Evolutionary conservation across 768 basidiomycete species (phyloP).

Genomic region (Jaapia argillacea): DNA sequence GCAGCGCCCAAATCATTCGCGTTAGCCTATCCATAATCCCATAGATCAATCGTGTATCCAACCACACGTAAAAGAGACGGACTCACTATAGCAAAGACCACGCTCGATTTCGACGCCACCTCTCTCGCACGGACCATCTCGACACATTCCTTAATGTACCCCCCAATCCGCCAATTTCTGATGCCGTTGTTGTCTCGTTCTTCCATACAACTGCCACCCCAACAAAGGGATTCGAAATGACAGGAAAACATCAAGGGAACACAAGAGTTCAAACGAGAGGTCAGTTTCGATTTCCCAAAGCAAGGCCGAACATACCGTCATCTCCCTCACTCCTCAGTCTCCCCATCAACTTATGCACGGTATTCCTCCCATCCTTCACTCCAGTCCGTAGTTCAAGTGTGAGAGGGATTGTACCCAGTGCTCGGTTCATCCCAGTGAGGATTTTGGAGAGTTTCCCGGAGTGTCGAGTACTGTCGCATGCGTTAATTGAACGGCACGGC

Average conservation of each 20-base stretch:
- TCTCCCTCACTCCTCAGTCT: constrained; percentile 43
- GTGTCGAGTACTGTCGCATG: constrained; percentile 63
- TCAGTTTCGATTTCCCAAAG: too few species aligned
- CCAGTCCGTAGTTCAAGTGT: constrained; percentile 91
- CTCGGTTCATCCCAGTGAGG: constrained; percentile 82
- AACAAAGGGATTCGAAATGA: too few species aligned
- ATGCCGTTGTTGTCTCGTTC: constrained; percentile 92
- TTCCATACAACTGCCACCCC: constrained; percentile 73
- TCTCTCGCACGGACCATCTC: constrained; percentile 65
- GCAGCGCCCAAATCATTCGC: constrained; percentile 28
- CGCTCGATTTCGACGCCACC: constrained; percentile 38
- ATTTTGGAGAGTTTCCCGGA: constrained; percentile 80
- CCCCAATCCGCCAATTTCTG: constrained; percentile 88
- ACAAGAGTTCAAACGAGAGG: neutral
- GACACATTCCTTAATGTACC: constrained; percentile 84
- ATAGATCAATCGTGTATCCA: neutral
- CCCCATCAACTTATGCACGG: constrained; percentile 86
- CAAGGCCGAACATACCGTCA: constrained; percentile 49
- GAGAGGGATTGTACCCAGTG: constrained; percentile 84
- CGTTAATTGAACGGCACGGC: neutral
- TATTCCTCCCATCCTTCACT: constrained; percentile 80
- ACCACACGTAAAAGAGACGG: neutral
- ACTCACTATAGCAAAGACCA: constrained; percentile 33
- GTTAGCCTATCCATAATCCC: constrained; percentile 21
- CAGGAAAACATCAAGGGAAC: too few species aligned